Evolutionary conservation across 2,329 filamentous ascomycete species (phyloP).

Genomic region (Dryadomyces quercivorus): DNA sequence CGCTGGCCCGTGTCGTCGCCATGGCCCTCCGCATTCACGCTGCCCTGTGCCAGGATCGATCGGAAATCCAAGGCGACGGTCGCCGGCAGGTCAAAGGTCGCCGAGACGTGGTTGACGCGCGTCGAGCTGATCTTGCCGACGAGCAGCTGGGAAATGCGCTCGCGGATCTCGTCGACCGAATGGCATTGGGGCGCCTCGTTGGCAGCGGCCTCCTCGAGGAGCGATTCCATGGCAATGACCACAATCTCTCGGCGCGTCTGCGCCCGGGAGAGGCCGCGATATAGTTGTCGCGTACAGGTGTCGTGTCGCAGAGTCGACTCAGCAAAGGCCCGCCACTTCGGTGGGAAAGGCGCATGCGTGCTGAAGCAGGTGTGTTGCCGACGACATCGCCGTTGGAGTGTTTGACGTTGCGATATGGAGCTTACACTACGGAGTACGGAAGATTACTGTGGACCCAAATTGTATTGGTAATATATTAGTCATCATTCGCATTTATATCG

Average conservation of each 20-base stretch:
- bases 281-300: background rate
- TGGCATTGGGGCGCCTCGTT: constrained; percentile 17
- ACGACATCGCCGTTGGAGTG: too few relatives aligned
- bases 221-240: constrained; percentile 17
- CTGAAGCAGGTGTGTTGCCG: too few relatives aligned
- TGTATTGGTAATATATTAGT: background rate
- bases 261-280: background rate
- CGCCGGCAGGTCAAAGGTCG: constrained; percentile 33
- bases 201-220: constrained; percentile 15
- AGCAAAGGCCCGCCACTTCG: background rate
- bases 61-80: constrained; percentile 30
- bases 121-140: constrained; percentile 30
- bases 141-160: constrained; percentile 28
- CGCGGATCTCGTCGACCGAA: constrained; percentile 33
- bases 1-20: constrained; percentile 22
- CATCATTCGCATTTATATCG: background rate
- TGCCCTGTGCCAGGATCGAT: background rate
- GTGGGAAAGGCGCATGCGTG: background rate
- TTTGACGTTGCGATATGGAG: too few relatives aligned
- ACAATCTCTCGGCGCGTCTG: background rate
- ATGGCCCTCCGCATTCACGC: constrained; percentile 16
- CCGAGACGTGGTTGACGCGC: constrained; percentile 36
- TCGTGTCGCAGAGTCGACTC: too few relatives aligned
- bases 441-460: too few relatives aligned
- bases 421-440: too few relatives aligned